phyloP scores from a whole-genome alignment of 2,329 filamentous ascomycete species.

The Aspergillus calidoustus region DNA sequence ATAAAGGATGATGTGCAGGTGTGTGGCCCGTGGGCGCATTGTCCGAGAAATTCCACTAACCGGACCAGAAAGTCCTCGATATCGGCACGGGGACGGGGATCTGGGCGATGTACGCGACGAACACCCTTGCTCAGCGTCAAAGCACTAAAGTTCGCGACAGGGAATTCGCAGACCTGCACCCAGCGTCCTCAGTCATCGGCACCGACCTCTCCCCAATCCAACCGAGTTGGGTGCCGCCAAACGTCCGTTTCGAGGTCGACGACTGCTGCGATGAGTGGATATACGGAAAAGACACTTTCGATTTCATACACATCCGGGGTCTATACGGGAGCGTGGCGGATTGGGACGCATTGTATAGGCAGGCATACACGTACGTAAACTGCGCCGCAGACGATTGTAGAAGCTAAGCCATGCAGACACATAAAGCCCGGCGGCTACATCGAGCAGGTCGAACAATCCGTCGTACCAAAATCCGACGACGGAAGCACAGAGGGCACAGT shows the following conservation, averaged over 20 bases:
- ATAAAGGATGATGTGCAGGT: conserved; percentile 17
- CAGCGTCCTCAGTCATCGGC: conserved; percentile 49
- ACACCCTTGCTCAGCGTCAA: neutral
- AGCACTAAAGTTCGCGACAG: conserved; percentile 15
- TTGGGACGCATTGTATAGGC: conserved; percentile 47
- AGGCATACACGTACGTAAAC: conserved; percentile 29
- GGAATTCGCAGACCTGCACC: conserved; percentile 41
- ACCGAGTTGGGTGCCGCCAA: conserved; percentile 51
- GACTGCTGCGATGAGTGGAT: conserved; percentile 46
- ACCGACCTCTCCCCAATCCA: conserved; percentile 57
- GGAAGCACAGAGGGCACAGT: conserved; percentile 38
- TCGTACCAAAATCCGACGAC: conserved; percentile 47
- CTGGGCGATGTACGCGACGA: conserved; percentile 24
- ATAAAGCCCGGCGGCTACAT: conserved; percentile 44
- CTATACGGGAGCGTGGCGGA: conserved; percentile 52
- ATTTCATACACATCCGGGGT: conserved; percentile 53
- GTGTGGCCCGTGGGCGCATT: neutral
- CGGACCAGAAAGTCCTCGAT: conserved; percentile 25
- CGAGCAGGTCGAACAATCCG: conserved; percentile 47
- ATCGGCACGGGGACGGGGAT: conserved; percentile 29
- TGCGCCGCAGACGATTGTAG: no score
- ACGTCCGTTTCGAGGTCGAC: conserved; percentile 54
- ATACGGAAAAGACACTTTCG: conserved; percentile 38
- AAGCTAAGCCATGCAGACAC: conserved; percentile 26
- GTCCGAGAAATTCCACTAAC: neutral